Evolutionary conservation across 2,329 filamentous ascomycete genomes (phyloP).

Genomic region (Reticulascus tulasneorum): DNA sequence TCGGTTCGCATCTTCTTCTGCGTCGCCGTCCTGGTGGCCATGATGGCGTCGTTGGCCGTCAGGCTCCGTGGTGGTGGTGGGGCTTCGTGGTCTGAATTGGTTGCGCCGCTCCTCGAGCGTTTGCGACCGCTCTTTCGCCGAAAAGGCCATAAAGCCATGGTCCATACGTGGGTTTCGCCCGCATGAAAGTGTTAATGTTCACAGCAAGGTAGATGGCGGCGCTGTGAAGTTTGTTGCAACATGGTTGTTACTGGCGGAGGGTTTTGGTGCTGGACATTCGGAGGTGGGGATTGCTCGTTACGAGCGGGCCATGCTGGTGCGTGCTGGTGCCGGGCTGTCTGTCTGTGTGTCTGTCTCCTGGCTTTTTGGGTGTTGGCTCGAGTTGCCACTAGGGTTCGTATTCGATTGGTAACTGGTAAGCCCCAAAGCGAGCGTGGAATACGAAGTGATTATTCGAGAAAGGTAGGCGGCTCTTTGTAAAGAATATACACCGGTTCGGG

Average conservation of each 20-base stretch:
- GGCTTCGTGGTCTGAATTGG: slow-evolving; percentile 50
- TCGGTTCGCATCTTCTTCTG: slow-evolving; percentile 41
- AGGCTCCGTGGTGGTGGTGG: slow-evolving; percentile 30
- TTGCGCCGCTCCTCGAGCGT: slow-evolving; percentile 49
- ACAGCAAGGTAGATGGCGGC: too few species aligned
- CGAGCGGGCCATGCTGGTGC: too few species aligned
- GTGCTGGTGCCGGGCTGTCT: slow-evolving; percentile 2
- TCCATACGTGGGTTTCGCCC: slow-evolving; percentile 10
- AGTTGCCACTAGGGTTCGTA: neutral
- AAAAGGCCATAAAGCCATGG: slow-evolving; percentile 83
- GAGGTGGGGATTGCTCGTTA: slow-evolving; percentile 5
- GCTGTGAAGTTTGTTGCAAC: slow-evolving; percentile 5
- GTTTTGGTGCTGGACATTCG: slow-evolving; percentile 4
- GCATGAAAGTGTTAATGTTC: slow-evolving; percentile 4
- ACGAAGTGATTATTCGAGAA: neutral
- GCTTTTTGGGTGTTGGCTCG: neutral
- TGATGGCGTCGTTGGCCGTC: slow-evolving; percentile 23
- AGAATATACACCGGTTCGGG: neutral
- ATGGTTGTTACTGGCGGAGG: slow-evolving; percentile 3
- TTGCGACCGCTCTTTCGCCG: slow-evolving; percentile 67
- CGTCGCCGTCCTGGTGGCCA: slow-evolving; percentile 14
- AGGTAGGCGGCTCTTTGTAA: neutral
- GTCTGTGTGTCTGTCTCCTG: neutral
- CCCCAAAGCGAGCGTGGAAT: slow-evolving; percentile 7
- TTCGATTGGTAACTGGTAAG: neutral